A percentile compares a stretch with the other conserved stretches of the same genome.
Evolutionary conservation across 108 stramenopile genomes (phyloP).

Genomic region (Skeletonema menzelii): DNA sequence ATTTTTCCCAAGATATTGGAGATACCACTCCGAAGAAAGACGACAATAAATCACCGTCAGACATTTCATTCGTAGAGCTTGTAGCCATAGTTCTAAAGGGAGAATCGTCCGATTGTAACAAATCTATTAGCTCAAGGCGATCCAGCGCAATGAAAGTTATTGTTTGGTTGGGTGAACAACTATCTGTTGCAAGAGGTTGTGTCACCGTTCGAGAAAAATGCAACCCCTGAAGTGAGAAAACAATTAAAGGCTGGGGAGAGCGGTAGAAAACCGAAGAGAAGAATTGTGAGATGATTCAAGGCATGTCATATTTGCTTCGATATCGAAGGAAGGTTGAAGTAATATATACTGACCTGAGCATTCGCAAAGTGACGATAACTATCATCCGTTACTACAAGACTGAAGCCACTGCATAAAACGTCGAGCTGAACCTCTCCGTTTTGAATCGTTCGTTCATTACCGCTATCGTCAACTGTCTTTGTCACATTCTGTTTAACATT

Average conservation of each 20-base stretch:
- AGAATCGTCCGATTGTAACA: constrained; percentile 52
- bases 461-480: constrained; percentile 1
- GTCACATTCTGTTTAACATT: background rate
- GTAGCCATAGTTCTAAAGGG: constrained; percentile 58
- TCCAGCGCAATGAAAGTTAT: constrained; percentile 11
- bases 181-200: background rate
- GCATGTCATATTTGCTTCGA: background rate
- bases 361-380: constrained; percentile 68
- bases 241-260: constrained; percentile 23
- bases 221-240: background rate
- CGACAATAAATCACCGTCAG: background rate
- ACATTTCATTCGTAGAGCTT: constrained; percentile 20
- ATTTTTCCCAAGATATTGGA: constrained; percentile 14
- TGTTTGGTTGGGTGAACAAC: constrained; percentile 13
- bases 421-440: constrained; percentile 2
- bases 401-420: constrained; percentile 51
- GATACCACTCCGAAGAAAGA: background rate
- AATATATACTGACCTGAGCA: constrained; percentile 43
- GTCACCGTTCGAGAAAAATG: constrained; percentile 10
- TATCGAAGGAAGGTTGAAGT: background rate
- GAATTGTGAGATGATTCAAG: constrained; percentile 33
- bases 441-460: background rate
- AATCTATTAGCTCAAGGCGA: constrained; percentile 58
- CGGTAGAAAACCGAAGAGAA: constrained; percentile 13
- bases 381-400: constrained; percentile 62